These are phyloP conservation scores for Bonnemaisonia californica DNA, from an alignment of 31 red algal species.

Conservation along the genomic window DNA sequence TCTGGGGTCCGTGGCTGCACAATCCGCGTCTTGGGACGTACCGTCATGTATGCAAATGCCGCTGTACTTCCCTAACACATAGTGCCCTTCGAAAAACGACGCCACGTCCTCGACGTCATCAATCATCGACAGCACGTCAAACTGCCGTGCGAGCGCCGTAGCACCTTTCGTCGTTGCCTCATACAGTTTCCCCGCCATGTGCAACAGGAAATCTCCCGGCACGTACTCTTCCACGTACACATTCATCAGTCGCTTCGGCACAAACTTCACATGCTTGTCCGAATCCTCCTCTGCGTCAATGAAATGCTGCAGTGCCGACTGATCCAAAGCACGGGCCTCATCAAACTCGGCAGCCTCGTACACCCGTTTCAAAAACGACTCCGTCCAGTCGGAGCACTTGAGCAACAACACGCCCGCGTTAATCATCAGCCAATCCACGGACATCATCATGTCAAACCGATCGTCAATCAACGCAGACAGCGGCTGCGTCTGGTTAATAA, in stretches of 20 bases:
- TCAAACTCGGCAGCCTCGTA: slow-evolving; percentile 74
- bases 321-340: slow-evolving; percentile 72
- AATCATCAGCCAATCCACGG: slow-evolving; percentile 83
- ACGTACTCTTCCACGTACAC: slow-evolving; percentile 81
- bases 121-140: slow-evolving; percentile 70
- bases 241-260: slow-evolving; percentile 80
- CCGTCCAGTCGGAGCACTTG: slow-evolving; percentile 68
- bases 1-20: slow-evolving; percentile 44
- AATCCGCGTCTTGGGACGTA: slow-evolving; percentile 35
- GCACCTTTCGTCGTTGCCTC: slow-evolving; percentile 68
- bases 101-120: slow-evolving; percentile 55
- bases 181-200: slow-evolving; percentile 83
- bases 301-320: slow-evolving; percentile 64
- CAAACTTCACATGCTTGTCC: slow-evolving; percentile 56
- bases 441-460: slow-evolving; percentile 62
- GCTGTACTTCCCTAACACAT: slow-evolving; percentile 59
- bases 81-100: slow-evolving; percentile 67
- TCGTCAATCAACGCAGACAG: slow-evolving; percentile 64
- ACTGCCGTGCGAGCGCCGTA: slow-evolving; percentile 67
- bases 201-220: slow-evolving; percentile 78
- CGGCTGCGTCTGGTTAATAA: slow-evolving; percentile 73
- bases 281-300: slow-evolving; percentile 35
- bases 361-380: slow-evolving; percentile 56
- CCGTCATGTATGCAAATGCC: slow-evolving; percentile 49
- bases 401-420: slow-evolving; percentile 79